These are phyloP conservation scores for Exserohilum turcica DNA, from an alignment of 2,329 filamentous ascomycete species.

Conservation along the genomic window DNA sequence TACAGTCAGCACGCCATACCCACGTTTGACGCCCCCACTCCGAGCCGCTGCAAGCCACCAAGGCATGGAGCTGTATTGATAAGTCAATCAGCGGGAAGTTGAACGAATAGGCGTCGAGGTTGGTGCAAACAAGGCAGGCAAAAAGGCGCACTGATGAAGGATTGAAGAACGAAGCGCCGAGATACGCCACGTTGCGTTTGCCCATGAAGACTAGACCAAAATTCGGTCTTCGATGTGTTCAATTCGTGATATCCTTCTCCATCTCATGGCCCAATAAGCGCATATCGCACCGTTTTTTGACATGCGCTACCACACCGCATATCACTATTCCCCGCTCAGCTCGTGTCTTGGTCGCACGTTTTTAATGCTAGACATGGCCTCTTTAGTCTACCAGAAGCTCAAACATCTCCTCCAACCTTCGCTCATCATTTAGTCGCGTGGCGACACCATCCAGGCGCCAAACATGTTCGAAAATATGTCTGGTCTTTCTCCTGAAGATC, in stretches of 20 bases:
- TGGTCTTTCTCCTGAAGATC: constrained; percentile 3
- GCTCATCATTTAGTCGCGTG: not conserved
- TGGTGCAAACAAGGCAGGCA: not conserved
- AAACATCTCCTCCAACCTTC: not conserved
- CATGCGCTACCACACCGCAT: constrained; percentile 3
- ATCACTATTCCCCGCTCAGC: not conserved
- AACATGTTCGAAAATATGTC: not conserved
- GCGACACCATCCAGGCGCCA: constrained; percentile 1
- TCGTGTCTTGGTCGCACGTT: not conserved
- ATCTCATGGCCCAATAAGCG: not conserved
- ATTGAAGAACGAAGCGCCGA: not conserved
- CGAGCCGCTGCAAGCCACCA: not conserved
- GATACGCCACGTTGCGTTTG: not conserved
- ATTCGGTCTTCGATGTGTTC: not conserved
- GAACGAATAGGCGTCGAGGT: not conserved
- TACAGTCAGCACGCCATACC: not conserved
- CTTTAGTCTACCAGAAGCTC: not conserved
- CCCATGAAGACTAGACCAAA: not conserved
- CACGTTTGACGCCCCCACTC: not conserved
- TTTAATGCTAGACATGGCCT: not conserved
- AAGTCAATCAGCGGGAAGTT: not conserved
- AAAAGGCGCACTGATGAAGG: not conserved
- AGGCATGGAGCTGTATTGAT: not conserved
- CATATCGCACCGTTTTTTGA: constrained; percentile 6
- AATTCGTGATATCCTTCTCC: not conserved